Base-by-base conservation (phyloP, 169 alveolate genomes). In the Plasmodium yoelii region DNA sequence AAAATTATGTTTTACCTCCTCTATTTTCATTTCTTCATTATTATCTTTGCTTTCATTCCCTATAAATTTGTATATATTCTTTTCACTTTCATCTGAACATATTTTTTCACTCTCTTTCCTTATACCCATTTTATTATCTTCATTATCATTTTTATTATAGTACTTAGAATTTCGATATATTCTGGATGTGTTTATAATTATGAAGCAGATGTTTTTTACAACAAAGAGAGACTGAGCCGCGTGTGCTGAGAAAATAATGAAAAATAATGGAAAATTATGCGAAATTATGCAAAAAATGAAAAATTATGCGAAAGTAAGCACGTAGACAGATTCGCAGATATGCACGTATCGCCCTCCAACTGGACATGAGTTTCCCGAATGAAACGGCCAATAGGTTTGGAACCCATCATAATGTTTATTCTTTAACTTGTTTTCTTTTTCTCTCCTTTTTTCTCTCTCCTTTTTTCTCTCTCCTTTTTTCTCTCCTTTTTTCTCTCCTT, bases 181-280 rank as follows among this genome's bases (percentile, higher is more conserved):
- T 13, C 88, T 26, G 12, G 88, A 63, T 0, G 72, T 75, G 39
- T 77, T 74, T 22, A 77, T 77, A 15, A 77, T 77, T 53, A 69
- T 59, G 18, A 77, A 77, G 88, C 88, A 77, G 39, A 77, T 24
- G 10, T 77, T 77, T 56, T 77, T 77, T 8, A 57, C 46, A 7
- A 77, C 13, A 46, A 77, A 77, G 22, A 47, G 59, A 8, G 72
- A 26, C 2, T 74, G 65, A 13, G 61, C 88, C 65, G 44, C 61
- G 8, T 1, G 2, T 26, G 18, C 8, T 18, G 18, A 0, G 39
- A 49, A 53, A 49, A 0, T 49, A 49, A n/a, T n/a, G n/a, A n/a
- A n/a, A n/a, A n/a, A n/a, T n/a, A n/a, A n/a, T n/a, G n/a, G n/a
- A n/a, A n/a, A n/a, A n/a, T n/a, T n/a, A n/a, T n/a, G n/a, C n/a